Base-by-base conservation (phyloP, 2,329 filamentous ascomycete species). In the Diaporthe sp. region DNA sequence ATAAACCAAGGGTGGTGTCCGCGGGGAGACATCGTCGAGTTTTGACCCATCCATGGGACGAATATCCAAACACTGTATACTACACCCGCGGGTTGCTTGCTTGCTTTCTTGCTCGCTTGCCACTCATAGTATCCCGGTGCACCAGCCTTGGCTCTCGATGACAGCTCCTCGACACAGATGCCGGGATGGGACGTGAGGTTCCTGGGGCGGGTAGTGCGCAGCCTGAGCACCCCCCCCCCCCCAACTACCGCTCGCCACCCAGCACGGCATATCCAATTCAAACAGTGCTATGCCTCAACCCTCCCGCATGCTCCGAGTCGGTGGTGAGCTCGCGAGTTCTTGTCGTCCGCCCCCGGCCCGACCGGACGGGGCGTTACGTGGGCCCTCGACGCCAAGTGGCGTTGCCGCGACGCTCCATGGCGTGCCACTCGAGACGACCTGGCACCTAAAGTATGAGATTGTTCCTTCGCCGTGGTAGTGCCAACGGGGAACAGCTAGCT, bases 391-490 rank as follows among this genome's bases (percentile, higher is more conserved):
- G 65, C 47, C 47, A 53, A 34, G 49, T 55, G 65, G n/a, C 34
- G 34, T 70, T 28, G 4, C 47, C 65, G n/a, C 4, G 8, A 61
- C 58, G 31, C 13, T 39, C 47, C 49, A 53, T 68, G 12, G 63
- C 63, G 63, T 42, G 65, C 65, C 65, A 68, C 65, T 55, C n/a
- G 4, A 28, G n/a, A 20, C 22, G 9, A 1, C 13, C 10, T 12
- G 22, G 65, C 31, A n/a, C 47, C 65, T 68, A n/a, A n/a, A n/a
- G n/a, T n/a, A 68, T 68, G 65, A 34, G 47, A 53, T n/a, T 53
- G 22, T 20, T 37, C 2, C 4, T 25, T 10, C 20, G 47, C 28
- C 22, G 20, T 15, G 42, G 61, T 44, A 20, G 47, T 49, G 63
- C 34, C 34, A 68, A 7, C n/a, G 65, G 34, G 49, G 34, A 34